Percentiles rank a stretch among this genome's conserved stretches.
Evolutionary conservation across 306 rosid genomes (phyloP).

Genomic region (Alnus rubra): DNA sequence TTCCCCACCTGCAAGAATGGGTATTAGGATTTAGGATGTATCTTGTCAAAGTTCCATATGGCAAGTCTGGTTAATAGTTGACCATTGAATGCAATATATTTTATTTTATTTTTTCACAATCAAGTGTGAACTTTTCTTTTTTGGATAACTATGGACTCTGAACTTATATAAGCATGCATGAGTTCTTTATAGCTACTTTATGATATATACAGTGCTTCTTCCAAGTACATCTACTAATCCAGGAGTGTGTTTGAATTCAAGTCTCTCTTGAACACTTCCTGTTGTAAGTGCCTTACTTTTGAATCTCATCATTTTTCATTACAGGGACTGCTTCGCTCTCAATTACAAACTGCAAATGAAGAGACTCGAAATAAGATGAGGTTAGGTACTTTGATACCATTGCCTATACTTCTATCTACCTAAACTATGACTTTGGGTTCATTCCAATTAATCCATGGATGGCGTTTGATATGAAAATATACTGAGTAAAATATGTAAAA

Average conservation of each 20-base stretch:
- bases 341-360: slow-evolving; percentile 77
- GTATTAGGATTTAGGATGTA: background rate
- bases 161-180: background rate
- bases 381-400: slow-evolving; percentile 35
- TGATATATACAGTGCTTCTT: background rate
- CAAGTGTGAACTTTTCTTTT: background rate
- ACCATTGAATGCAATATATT: background rate
- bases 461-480: background rate
- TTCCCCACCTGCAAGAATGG: slow-evolving; percentile 19
- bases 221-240: background rate
- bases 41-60: background rate
- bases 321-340: slow-evolving; percentile 86
- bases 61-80: background rate
- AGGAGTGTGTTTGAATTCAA: background rate
- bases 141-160: too few species aligned
- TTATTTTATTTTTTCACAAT: background rate
- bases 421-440: background rate
- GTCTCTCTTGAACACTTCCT: background rate
- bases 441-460: background rate
- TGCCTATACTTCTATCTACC: background rate
- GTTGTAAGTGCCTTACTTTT: background rate
- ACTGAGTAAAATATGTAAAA: background rate
- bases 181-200: background rate
- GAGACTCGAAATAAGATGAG: slow-evolving; percentile 76
- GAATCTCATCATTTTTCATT: slow-evolving; percentile 24